A percentile compares a stretch with the other conserved stretches of the same genome.
Conservation (phyloP, 495 filamentous ascomycete species). For the Pseudevernia furfuracea region DNA sequence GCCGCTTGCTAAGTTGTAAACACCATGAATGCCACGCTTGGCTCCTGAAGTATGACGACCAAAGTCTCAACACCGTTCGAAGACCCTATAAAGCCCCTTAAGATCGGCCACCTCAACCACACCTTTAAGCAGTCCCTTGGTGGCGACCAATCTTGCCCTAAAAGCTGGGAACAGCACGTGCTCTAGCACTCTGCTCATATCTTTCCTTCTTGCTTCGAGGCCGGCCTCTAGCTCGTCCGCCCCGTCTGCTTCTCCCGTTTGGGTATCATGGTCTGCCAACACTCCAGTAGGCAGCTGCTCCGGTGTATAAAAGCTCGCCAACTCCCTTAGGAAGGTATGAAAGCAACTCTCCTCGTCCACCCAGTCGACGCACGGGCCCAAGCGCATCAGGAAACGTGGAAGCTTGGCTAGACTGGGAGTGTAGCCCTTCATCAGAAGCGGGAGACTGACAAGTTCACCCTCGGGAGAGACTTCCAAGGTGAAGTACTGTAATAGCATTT, state of each 20-base stretch:
- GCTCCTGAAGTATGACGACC: neutral
- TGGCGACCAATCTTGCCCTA: slow-evolving; percentile 75
- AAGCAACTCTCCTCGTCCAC: slow-evolving; percentile 77
- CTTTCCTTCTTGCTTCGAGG: slow-evolving; percentile 50
- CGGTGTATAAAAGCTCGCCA: slow-evolving; percentile 89
- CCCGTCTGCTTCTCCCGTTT: slow-evolving; percentile 1
- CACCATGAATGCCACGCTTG: neutral
- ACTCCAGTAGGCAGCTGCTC: slow-evolving; percentile 61
- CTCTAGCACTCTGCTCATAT: slow-evolving; percentile 68
- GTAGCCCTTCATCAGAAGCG: slow-evolving; percentile 83
- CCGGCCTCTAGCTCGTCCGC: slow-evolving; percentile 37
- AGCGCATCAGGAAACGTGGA: slow-evolving; percentile 75
- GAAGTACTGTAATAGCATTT: slow-evolving; percentile 94
- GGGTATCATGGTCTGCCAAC: slow-evolving; percentile 11
- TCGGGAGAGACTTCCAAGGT: slow-evolving; percentile 69
- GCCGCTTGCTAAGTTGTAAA: neutral
- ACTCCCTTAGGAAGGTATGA: slow-evolving; percentile 70
- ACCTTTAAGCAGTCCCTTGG: slow-evolving; percentile 65
- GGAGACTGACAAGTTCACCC: slow-evolving; percentile 70
- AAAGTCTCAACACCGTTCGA: slow-evolving; percentile 73
- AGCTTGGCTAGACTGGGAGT: slow-evolving; percentile 77
- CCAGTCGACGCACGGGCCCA: slow-evolving; percentile 90
- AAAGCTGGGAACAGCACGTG: slow-evolving; percentile 84
- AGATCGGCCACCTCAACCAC: slow-evolving; percentile 88
- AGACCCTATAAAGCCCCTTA: slow-evolving; percentile 93